Base-by-base conservation (phyloP, 2,329 filamentous ascomycete genomes). In the Nemania sp. region DNA sequence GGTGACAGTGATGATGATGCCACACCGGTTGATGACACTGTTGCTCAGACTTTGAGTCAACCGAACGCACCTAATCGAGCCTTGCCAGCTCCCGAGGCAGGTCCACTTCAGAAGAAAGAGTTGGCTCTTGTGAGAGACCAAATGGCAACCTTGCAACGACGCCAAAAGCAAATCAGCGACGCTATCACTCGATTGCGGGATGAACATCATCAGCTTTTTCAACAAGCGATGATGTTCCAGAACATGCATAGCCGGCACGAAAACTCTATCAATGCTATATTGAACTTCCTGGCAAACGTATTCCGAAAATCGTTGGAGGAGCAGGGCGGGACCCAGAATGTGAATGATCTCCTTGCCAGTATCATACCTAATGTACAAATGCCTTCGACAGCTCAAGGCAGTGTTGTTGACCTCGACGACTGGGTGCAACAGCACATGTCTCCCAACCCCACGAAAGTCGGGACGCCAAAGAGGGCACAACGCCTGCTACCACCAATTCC, bases 221-320 rank as follows among this genome's bases (percentile, higher is more conserved):
- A 90, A 57, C 92, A 97, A 75, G 93, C 94, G 0, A 84, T 90
- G 46, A 88, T 90, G 59, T 97, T 97, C 73, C 93, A 98, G 75
- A 90, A 87, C 60, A 87, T 96, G 72, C 94, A 98, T 72, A 92
- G 94, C 68, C 88, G 95, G n/a, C 95, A 99, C 71, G 95, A 99
- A 73, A 97, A 94, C 73, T 97, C 94, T 0, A 98, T 99, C 76
- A 98, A 97, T 72, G 94, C 94, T n/a, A 98, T 99, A 64, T 83
- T 99, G 43, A 96, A 93, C 51, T 98, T 99, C 75, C 83, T 99
- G 18, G 95, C 94, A 47, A 98, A 96, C 12, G 94, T 99, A 43
- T 99, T 98, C 77, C 90, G 96, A 65, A 90, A 96, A 71, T 96
- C 92, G 65, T 79, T 99, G 51, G 93, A 97, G 73, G 91, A 93